Percentiles rank a stretch among this genome's conserved stretches.
phyloP scores from a whole-genome alignment of 2,329 filamentous ascomycete genomes.

The Alternaria viburni region DNA sequence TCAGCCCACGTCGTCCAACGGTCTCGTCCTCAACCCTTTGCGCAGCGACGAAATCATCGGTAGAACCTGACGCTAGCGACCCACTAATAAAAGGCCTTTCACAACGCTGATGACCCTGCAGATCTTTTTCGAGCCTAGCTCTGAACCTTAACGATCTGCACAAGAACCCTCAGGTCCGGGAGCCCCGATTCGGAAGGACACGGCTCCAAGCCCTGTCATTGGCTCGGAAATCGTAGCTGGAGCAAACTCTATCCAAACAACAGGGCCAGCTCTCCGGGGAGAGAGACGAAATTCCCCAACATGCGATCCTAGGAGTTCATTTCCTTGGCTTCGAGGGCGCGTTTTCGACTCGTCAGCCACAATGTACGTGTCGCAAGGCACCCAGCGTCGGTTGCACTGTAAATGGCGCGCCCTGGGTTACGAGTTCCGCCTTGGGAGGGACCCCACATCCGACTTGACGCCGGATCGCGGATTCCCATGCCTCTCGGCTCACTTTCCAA shows the following conservation, averaged over 20 bases:
- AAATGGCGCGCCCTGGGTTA: neutral
- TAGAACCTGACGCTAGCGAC: neutral
- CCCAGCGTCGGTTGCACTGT: neutral
- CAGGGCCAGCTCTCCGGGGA: neutral
- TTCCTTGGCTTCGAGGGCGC: neutral
- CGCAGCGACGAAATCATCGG: neutral
- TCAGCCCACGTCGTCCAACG: neutral
- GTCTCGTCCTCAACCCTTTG: neutral
- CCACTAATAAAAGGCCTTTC: neutral
- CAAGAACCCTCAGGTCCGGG: neutral
- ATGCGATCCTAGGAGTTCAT: neutral
- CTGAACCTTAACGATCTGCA: conserved; percentile 7
- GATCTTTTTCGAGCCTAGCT: neutral
- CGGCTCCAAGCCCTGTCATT: conserved; percentile 1
- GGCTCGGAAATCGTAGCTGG: neutral
- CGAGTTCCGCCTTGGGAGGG: conserved; percentile 1
- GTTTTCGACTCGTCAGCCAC: neutral
- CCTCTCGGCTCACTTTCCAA: conserved; percentile 1
- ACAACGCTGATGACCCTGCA: conserved; percentile 13
- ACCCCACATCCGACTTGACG: conserved; percentile 5
- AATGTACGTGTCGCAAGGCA: neutral
- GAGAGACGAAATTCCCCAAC: neutral
- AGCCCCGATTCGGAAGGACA: neutral
- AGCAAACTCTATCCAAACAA: conserved; percentile 4
- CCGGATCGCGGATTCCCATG: neutral